phyloP scores from a whole-genome alignment of 148 eudicot species.

The Chenopodium formosanum region DNA sequence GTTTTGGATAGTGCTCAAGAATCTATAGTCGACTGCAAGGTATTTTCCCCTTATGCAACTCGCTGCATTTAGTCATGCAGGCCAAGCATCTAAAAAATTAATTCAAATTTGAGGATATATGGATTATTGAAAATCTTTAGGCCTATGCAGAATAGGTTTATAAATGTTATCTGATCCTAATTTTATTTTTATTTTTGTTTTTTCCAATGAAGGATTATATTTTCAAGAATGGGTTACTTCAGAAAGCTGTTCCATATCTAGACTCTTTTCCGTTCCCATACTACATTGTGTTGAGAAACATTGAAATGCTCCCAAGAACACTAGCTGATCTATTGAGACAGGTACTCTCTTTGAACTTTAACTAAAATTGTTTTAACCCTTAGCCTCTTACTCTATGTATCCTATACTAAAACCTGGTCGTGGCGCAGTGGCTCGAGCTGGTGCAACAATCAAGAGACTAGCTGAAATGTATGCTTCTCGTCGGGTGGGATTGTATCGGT shows the following conservation, averaged over 20 bases:
- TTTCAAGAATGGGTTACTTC: constrained; percentile 23
- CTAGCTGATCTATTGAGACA: constrained; percentile 95
- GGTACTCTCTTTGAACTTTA: constrained; percentile 29
- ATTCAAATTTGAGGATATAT: no score
- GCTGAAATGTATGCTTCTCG: background rate
- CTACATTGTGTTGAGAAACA: constrained; percentile 75
- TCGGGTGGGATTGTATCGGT: background rate
- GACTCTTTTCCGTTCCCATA: constrained; percentile 95
- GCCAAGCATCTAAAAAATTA: background rate
- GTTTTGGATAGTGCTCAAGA: constrained; percentile 71
- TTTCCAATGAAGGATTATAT: constrained; percentile 19
- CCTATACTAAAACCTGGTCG: constrained; percentile 1
- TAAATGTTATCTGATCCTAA: background rate
- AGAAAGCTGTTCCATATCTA: constrained; percentile 37
- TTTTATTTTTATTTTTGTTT: background rate
- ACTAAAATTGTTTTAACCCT: background rate
- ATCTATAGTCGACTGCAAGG: constrained; percentile 68
- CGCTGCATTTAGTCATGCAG: background rate
- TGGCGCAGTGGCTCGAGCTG: constrained; percentile 92
- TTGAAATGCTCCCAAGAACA: constrained; percentile 89
- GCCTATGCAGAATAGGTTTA: no score
- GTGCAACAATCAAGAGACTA: constrained; percentile 71
- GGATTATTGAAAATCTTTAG: no score
- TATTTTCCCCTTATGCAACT: constrained; percentile 19
- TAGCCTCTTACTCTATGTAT: background rate